phyloP scores from a whole-genome alignment of 2,329 filamentous ascomycete species.

The Dactylellina leptospora region DNA sequence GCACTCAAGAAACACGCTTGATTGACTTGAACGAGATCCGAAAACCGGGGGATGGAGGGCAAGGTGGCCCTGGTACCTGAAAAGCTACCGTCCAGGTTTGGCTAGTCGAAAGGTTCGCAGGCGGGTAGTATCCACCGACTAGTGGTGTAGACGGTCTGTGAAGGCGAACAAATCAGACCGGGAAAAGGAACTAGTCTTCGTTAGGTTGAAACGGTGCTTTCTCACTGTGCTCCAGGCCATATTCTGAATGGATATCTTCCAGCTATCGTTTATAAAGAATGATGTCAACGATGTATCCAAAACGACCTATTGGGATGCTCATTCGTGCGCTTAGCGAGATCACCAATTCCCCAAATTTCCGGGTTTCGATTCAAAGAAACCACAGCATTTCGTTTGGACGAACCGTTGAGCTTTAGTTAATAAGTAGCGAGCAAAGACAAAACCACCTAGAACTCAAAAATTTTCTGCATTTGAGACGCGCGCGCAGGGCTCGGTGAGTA shows the following conservation, averaged over 20 bases:
- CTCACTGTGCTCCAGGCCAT: too few species aligned
- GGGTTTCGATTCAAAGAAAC: neutral
- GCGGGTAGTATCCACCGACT: constrained; percentile 4
- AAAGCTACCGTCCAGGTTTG: constrained; percentile 10
- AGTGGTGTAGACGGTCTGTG: constrained; percentile 20
- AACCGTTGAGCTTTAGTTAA: neutral
- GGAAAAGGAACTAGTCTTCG: neutral
- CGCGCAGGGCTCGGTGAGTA: neutral
- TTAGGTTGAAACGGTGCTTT: neutral
- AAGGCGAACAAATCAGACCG: constrained; percentile 8
- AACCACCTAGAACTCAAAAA: neutral
- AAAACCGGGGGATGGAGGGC: constrained; percentile 11
- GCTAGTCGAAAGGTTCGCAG: constrained; percentile 7
- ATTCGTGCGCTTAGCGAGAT: neutral
- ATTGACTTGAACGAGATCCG: constrained; percentile 26
- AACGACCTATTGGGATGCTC: too few species aligned
- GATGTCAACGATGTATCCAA: too few species aligned
- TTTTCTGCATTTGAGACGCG: neutral
- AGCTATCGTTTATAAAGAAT: too few species aligned
- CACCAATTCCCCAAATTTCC: neutral
- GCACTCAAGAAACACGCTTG: constrained; percentile 15
- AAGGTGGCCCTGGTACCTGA: constrained; percentile 36
- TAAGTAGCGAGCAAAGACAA: neutral
- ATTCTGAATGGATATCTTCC: too few species aligned
- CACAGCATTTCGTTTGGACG: neutral